A percentile compares a stretch with the other conserved stretches of the same genome.
Conservation (phyloP, 139 green algal species). For the Chlamydomonas incerta region DNA sequence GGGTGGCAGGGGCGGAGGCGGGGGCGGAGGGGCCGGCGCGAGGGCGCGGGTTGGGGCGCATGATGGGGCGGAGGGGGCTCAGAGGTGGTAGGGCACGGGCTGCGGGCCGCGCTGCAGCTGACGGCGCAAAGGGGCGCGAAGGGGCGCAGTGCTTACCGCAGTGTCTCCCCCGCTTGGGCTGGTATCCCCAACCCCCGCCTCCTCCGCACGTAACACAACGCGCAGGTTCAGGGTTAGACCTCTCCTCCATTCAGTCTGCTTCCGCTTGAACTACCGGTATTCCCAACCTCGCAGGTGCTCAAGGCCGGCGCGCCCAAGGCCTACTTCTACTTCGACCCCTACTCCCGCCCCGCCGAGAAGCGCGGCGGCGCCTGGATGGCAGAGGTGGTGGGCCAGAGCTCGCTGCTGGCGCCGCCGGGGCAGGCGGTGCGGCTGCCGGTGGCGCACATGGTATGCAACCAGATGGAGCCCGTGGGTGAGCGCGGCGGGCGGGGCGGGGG, state of each 20-base stretch:
- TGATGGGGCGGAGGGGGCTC: too few species aligned
- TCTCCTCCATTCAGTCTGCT: too few species aligned
- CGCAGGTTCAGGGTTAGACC: too few species aligned
- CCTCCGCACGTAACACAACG: background rate
- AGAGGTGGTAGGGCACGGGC: too few species aligned
- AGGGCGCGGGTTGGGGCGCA: too few species aligned
- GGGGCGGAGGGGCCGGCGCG: too few species aligned
- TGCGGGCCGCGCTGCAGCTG: too few species aligned
- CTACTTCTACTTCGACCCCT: conserved; percentile 97
- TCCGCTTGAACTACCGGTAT: too few species aligned
- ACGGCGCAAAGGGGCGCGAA: too few species aligned
- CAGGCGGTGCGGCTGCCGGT: conserved; percentile 86
- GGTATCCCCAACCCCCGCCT: background rate
- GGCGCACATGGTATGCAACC: conserved; percentile 98
- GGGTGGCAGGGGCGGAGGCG: too few species aligned
- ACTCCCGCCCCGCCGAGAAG: conserved; percentile 95
- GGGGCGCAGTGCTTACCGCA: too few species aligned
- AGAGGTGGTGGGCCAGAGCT: conserved; percentile 79
- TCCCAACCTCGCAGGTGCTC: background rate
- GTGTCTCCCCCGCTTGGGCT: too few species aligned
- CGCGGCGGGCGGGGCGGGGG: background rate
- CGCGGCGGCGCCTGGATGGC: conserved; percentile 97
- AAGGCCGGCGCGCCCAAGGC: conserved; percentile 57
- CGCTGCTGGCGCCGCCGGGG: conserved; percentile 61
- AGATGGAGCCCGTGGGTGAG: conserved; percentile 89